Conservation (phyloP, 495 filamentous ascomycete genomes). For the Sabuloglossum arenarium region DNA sequence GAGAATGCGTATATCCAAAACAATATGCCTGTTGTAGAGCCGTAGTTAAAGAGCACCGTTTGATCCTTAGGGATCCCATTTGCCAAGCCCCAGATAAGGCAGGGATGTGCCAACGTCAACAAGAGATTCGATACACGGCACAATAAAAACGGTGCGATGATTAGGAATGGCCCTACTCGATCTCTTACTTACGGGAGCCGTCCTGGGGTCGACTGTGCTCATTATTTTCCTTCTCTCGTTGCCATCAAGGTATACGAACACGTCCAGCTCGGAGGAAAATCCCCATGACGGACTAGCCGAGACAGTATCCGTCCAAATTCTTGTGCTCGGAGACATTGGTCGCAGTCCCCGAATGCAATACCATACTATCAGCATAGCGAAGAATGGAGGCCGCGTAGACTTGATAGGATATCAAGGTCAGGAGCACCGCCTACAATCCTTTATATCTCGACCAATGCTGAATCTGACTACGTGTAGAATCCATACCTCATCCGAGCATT, state of each 20-base stretch:
- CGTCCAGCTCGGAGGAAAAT: not conserved
- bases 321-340: constrained; percentile 97
- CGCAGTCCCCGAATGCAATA: constrained; percentile 97
- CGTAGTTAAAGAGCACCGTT: too few relatives aligned
- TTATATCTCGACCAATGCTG: constrained; percentile 14
- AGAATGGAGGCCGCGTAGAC: constrained; percentile 57
- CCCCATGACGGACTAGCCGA: not conserved
- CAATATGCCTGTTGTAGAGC: not conserved
- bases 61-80: not conserved
- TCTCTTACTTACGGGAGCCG: constrained; percentile 12
- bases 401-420: constrained; percentile 75
- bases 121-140: not conserved
- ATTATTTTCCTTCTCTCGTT: constrained; percentile 28
- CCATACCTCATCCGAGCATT: constrained; percentile 20
- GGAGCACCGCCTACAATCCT: constrained; percentile 3
- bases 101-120: not conserved
- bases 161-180: not conserved
- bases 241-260: constrained; percentile 24
- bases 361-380: constrained; percentile 83
- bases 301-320: constrained; percentile 43
- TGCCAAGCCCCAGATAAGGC: not conserved
- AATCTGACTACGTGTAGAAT: constrained; percentile 22
- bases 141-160: not conserved
- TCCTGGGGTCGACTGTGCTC: constrained; percentile 26
- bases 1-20: not conserved